phyloP scores from a whole-genome alignment of 2,329 filamentous ascomycete genomes.

The Venturia effusa region DNA sequence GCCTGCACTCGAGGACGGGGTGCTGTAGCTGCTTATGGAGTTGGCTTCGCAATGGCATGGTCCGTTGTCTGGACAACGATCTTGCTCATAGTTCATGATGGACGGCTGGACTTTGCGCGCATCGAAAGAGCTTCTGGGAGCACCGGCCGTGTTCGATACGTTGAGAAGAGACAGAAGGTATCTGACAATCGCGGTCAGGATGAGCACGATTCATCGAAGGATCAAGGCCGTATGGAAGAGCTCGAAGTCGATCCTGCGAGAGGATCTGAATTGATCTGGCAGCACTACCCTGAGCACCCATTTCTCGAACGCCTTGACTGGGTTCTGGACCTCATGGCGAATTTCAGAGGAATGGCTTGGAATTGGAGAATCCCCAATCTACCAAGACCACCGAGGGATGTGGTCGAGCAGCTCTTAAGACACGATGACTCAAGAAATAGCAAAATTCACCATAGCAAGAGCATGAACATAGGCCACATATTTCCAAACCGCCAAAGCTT shows the following conservation, averaged over 20 bases:
- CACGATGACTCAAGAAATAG: neutral
- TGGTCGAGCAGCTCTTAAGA: constrained; percentile 27
- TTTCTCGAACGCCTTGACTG: constrained; percentile 46
- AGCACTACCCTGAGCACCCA: constrained; percentile 36
- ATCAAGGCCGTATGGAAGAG: neutral
- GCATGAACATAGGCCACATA: constrained; percentile 17
- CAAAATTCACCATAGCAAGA: neutral
- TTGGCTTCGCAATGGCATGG: constrained; percentile 45
- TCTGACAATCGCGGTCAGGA: neutral
- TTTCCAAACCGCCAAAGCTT: constrained; percentile 16
- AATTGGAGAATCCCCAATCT: constrained; percentile 44
- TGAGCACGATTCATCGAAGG: neutral
- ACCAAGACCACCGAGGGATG: constrained; percentile 30
- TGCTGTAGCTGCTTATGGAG: constrained; percentile 41
- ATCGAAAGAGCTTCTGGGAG: constrained; percentile 34
- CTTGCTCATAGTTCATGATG: constrained; percentile 45
- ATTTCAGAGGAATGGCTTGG: constrained; percentile 48
- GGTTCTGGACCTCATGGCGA: constrained; percentile 45
- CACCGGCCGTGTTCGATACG: neutral
- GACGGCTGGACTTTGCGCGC: constrained; percentile 43
- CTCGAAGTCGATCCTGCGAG: constrained; percentile 7
- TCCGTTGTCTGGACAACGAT: constrained; percentile 41
- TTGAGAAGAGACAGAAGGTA: neutral
- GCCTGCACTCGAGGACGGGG: constrained; percentile 35
- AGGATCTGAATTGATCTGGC: constrained; percentile 38